Base-by-base conservation (phyloP, 768 basidiomycete species). In the Naematelia encephala region DNA sequence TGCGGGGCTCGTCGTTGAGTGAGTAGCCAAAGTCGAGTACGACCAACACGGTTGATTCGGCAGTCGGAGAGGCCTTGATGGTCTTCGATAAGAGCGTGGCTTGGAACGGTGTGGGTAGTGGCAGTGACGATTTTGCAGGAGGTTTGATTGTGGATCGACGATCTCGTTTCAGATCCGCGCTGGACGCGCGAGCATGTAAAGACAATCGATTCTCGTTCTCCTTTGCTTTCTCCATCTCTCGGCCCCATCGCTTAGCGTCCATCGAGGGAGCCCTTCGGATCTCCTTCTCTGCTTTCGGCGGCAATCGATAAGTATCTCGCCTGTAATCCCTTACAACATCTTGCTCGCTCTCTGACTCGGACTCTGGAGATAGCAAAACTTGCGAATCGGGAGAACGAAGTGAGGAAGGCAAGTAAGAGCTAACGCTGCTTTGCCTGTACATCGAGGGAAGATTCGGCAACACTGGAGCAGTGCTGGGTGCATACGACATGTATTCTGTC, bases 1-100 rank as follows among this genome's bases (percentile, higher is more conserved):
- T 59, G 5, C 11, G 26, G 30, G 63, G 62, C 13, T 39, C 21
- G 22, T 64, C 59, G 30, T 57, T 57, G 11, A 64, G 53, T 5
- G 61, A 65, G 53, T 67, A 73, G 4, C 60, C 64, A 44, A 73
- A 73, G 46, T 68, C 61, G 1, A 72, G 51, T 5, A 44, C 65
- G 26, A 69, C 21, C 2, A 70, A 22, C 13, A 60, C n/a, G 16
- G 46, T 11, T 1, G 45, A 29, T 5, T 42, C 19, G 11, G 51
- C 22, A 23, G 60, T 57, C 4, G 54, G 54, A 14, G 47, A 29
- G 5, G 66, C 51, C 5, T 42, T 22, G 3, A 50, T 43, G 13
- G 47, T 42, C 30, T 54, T 39, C 30, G 58, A 57, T 16, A 58
- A 28, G 13, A 67, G 44, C 5, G 51, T 63, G n/a, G 66, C 66